A percentile compares a stretch with the other conserved stretches of the same genome.
Evolutionary conservation across 768 basidiomycete species (phyloP).

Genomic region (Candolleomyces aberdarensis): DNA sequence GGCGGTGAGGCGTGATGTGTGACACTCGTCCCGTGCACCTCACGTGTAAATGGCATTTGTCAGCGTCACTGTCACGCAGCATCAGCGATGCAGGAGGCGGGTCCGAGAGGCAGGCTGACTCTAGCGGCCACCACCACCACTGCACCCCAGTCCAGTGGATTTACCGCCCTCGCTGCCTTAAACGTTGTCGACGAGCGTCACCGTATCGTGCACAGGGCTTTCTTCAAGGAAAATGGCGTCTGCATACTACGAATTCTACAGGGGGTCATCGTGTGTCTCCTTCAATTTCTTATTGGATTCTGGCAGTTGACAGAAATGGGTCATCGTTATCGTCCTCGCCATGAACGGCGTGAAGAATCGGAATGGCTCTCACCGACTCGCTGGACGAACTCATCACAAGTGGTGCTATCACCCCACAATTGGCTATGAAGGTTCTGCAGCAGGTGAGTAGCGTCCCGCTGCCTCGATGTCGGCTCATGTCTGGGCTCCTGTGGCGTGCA

Average conservation of each 20-base stretch:
- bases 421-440: slow-evolving; percentile 98
- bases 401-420: slow-evolving; percentile 93
- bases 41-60: neutral
- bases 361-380: slow-evolving; percentile 96
- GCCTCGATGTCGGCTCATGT: neutral
- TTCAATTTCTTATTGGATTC: slow-evolving; percentile 1
- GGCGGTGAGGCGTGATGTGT: no score
- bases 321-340: neutral
- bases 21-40: no score
- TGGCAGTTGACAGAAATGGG: neutral
- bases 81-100: neutral
- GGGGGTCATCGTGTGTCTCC: slow-evolving; percentile 76
- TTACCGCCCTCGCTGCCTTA: no score
- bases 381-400: slow-evolving; percentile 97
- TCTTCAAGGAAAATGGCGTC: slow-evolving; percentile 51
- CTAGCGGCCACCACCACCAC: no score
- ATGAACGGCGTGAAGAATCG: slow-evolving; percentile 58
- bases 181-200: no score
- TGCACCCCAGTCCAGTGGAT: no score
- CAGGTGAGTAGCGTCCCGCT: slow-evolving; percentile 58
- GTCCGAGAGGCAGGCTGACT: no score
- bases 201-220: neutral
- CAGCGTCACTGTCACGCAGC: neutral
- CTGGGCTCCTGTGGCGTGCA: neutral
- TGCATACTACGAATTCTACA: slow-evolving; percentile 91